These are phyloP conservation scores for Spinacia oleracea DNA, from an alignment of 179 eudicot species.

Conservation along the genomic window DNA sequence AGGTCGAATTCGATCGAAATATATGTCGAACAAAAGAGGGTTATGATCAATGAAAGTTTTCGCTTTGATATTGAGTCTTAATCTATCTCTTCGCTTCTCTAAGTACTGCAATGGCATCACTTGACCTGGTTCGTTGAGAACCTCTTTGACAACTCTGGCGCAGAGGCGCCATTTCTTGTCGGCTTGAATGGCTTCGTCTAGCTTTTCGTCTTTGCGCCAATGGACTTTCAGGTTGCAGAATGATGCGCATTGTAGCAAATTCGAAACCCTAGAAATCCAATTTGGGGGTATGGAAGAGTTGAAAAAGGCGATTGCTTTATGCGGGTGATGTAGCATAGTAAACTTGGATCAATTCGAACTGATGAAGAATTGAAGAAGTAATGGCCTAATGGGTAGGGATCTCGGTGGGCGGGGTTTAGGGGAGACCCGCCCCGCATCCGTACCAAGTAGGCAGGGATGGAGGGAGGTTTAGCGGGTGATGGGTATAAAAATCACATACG, in stretches of 20 bases:
- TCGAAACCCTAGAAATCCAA: conserved; percentile 25
- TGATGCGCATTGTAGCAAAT: conserved; percentile 36
- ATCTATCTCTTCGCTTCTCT: conserved; percentile 59
- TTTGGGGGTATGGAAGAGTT: conserved; percentile 16
- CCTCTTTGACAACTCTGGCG: conserved; percentile 67
- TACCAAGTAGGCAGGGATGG: too few relatives aligned
- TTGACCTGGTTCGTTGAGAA: conserved; percentile 70
- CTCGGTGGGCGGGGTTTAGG: too few relatives aligned
- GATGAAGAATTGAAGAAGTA: background rate
- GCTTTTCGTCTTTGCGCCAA: conserved; percentile 68
- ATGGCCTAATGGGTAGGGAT: too few relatives aligned
- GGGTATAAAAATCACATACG: too few relatives aligned
- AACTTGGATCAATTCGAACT: background rate
- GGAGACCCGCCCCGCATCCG: too few relatives aligned
- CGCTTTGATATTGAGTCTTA: conserved; percentile 47
- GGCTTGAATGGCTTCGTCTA: conserved; percentile 60
- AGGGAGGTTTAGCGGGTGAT: too few relatives aligned
- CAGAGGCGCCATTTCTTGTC: conserved; percentile 64
- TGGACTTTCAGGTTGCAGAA: conserved; percentile 68
- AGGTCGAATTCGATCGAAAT: conserved; percentile 62
- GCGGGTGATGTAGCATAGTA: conserved; percentile 13
- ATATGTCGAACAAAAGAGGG: conserved; percentile 61
- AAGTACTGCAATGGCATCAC: conserved; percentile 61
- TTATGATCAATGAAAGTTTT: conserved; percentile 51
- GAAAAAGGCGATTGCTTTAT: background rate